Evolutionary conservation across 495 filamentous ascomycete genomes (phyloP), one percentile per base, ranked within the genome.

Genomic region (Penicillium daleae): DNA sequence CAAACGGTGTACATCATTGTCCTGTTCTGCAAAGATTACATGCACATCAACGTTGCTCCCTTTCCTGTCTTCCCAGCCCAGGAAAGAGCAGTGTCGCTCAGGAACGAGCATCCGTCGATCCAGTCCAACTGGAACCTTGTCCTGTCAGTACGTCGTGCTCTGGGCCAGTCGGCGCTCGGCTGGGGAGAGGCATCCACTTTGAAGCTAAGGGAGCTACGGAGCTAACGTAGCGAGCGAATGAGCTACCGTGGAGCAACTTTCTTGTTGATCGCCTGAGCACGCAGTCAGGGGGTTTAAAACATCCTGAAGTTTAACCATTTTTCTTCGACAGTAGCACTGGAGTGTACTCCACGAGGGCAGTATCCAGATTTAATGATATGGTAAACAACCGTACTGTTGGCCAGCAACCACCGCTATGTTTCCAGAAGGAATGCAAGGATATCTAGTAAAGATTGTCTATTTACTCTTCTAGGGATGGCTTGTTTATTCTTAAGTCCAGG

Each of bases 321-420:
- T n/a, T n/a, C n/a, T n/a, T n/a, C n/a, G n/a, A n/a, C n/a, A n/a
- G n/a, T n/a, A n/a, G n/a, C n/a, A n/a, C n/a, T n/a, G n/a, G n/a
- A n/a, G n/a, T n/a, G n/a, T n/a, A n/a, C n/a, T 24, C 8, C 13
- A 12, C 22, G 10, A 24, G 44, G 19, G 24, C 24, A 12, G 29
- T 27, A 29, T 15, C 46, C 2, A 46, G 5, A 9, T 27, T 50
- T 29, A 27, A 46, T 51, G 12, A 59, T 51, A 31, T 33, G 42
- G 31, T 60, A 46, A 42, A 42, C 39, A 57, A 29, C 24, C 22
- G 33, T 42, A 21, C 24, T 60, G 31, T 37, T 40, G 15, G 31
- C 8, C 22, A 61, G 59, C 59, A 61, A 61, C 59, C 59, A 15
- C 39, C 15, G 52, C n/a, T 61, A 49, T 56, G 54, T 52, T 61